Base-by-base conservation (phyloP, 1,139 yeast species). In the Geotrichum macrosporum region DNA sequence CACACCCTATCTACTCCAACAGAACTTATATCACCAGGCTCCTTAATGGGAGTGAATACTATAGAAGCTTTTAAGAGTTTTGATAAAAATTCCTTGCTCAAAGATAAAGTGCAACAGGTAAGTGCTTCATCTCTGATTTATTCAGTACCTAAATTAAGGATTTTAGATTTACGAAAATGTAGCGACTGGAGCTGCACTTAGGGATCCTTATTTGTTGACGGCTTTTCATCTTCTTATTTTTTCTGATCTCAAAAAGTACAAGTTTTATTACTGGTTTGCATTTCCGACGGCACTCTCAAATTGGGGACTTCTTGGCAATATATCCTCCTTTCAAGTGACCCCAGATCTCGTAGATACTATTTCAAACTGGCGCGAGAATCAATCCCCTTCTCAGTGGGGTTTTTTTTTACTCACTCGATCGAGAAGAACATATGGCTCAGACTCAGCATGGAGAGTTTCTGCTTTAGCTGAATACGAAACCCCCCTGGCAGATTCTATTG, bases 241-340 rank as follows among this genome's bases (percentile, higher is more conserved):
- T 66, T 83, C 95, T 2, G 98, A 94, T 63, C 73, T 92, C 62
- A 92, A 92, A 65, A 86, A 84, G 66, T 88, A 84, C 68, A 80
- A 77, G 57, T 92, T 84, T 61, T 84, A 77, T 58, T 89, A 89
- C 65, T 92, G 98, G 98, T 75, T 85, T 56, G 85, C 89, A 5
- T 80, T 79, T 55, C 96, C 97, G 0, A 70, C 77, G 0, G 65
- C 86, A 18, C 68, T 47, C 36, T 5, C 56, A 30, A 46, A 52
- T 27, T 48, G 57, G 55, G 33, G 38, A 15, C 22, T 44, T 57
- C 5, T 26, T 35, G 1, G 50, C 57, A 1, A 12, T 16, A 22
- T 9, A 18, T 9, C 19, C 9, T 12, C 27, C 9, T 35, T 41
- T 31, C 30, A 26, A 12, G 46, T 31, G 4, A n/a, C 27, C 2